Evolutionary conservation across 352 stramenopile species (phyloP).

Genomic region (Phytopythium cucurbitacearum): DNA sequence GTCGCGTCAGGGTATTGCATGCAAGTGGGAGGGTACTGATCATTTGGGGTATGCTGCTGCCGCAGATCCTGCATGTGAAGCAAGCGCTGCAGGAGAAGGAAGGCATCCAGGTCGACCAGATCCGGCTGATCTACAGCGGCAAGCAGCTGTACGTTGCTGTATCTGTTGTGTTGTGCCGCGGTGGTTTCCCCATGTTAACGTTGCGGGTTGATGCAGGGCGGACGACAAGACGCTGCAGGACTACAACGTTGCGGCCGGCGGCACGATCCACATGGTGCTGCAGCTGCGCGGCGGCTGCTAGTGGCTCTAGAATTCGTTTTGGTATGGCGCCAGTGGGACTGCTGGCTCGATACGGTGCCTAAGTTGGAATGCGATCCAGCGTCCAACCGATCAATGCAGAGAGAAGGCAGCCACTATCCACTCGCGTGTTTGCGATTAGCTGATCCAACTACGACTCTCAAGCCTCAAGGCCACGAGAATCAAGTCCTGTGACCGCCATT

Average conservation of each 20-base stretch:
- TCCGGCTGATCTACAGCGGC: slow-evolving; percentile 96
- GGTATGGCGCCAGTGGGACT: no score
- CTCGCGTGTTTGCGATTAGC: no score
- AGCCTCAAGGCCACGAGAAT: no score
- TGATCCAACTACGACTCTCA: no score
- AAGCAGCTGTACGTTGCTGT: slow-evolving; percentile 89
- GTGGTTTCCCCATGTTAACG: background rate
- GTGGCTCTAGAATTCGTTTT: slow-evolving; percentile 1
- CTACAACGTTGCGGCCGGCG: slow-evolving; percentile 96
- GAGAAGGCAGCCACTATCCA: no score
- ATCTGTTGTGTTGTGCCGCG: background rate
- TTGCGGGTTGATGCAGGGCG: slow-evolving; percentile 30
- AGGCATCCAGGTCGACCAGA: slow-evolving; percentile 90
- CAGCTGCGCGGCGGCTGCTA: slow-evolving; percentile 93
- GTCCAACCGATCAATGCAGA: no score
- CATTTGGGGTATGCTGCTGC: slow-evolving; percentile 1
- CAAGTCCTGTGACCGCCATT: no score
- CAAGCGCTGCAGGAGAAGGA: slow-evolving; percentile 98
- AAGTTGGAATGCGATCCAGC: no score
- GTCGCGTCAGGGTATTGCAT: background rate
- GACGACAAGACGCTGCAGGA: slow-evolving; percentile 96
- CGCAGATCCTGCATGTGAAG: slow-evolving; percentile 95
- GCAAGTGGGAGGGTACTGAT: background rate
- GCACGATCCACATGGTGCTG: slow-evolving; percentile 99
- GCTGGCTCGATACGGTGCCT: no score